Base-by-base conservation (phyloP, 2,329 filamentous ascomycete genomes). In the Fusarium tjaetaba region DNA sequence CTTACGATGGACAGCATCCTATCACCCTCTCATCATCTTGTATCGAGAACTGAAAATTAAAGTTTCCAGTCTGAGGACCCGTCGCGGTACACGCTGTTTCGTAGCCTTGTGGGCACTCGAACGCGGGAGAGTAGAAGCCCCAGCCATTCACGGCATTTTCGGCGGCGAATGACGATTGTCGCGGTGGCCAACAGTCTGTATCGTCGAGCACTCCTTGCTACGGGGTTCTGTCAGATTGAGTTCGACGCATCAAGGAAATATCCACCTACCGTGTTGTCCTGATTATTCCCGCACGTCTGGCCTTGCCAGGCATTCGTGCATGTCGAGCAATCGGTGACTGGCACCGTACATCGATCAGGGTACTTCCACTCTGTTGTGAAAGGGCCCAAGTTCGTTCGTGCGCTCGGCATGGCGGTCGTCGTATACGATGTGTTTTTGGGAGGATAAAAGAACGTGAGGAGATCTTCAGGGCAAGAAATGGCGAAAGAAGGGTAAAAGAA, bases 21-120 rank as follows among this genome's bases (percentile, higher is more conserved):
- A 38, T 60, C 2, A 60, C 52, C 2, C 28, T 30, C 11, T 68
- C 65, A 2, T 41, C 10, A 8, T 67, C 28, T 1, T 60, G 15
- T n/a, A 67, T 38, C 13, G 53, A 41, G 11, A 67, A 68, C 16
- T 68, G 65, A 2, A 68, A 68, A 1, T 68, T 22, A 20, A 68
- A 68, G 30, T 52, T 36, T 7, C 62, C 45, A 1, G 53, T 32
- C 3, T 30, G 6, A 0, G 62, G 11, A 0, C 62, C 62, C 11
- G 55, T 30, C 2, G 24, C 62, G 18, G 30, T 46, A 14, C 65
- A 68, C 0, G 52, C 65, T 1, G n/a, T 26, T 4, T 15, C 9
- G 2, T 67, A 68, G 28, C 65, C 65, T 16, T n/a, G 8, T 1
- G 65, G 65, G 7, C 62, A 68, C 6, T 52, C 18, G 7, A 30